phyloP scores from a whole-genome alignment of 2,329 filamentous ascomycete species.

The Mariannaea sp. region DNA sequence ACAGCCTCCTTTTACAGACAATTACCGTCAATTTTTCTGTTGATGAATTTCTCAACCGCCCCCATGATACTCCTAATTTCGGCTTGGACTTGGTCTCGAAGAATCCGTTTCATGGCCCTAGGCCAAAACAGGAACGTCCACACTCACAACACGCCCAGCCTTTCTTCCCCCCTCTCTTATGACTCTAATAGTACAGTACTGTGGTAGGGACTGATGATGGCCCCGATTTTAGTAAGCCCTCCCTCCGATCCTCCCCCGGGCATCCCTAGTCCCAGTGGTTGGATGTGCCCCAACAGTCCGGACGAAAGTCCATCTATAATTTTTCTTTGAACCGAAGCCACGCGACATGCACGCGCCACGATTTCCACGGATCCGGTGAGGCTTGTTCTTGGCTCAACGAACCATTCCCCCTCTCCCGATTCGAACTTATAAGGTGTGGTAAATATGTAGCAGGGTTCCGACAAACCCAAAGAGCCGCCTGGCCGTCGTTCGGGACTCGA shows the following conservation, averaged over 20 bases:
- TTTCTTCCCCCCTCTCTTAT: conserved; percentile 7
- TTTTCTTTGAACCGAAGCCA: conserved; percentile 34
- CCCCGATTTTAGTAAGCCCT: conserved; percentile 18
- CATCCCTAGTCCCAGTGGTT: conserved; percentile 29
- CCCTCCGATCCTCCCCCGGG: conserved; percentile 13
- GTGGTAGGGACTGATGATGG: too few relatives aligned
- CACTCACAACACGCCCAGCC: conserved; percentile 7
- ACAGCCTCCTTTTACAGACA: too few relatives aligned
- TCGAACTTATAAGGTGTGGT: neutral
- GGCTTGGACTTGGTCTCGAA: conserved; percentile 20
- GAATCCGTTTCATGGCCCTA: conserved; percentile 9
- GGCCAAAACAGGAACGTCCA: conserved; percentile 19
- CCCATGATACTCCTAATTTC: conserved; percentile 29
- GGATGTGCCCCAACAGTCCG: conserved; percentile 34
- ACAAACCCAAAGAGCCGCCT: conserved; percentile 12
- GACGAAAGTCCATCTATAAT: conserved; percentile 22
- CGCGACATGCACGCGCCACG: conserved; percentile 18
- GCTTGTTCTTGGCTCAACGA: neutral
- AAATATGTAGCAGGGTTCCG: neutral
- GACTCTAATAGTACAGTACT: too few relatives aligned
- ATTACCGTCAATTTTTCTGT: too few relatives aligned
- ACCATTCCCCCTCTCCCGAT: neutral
- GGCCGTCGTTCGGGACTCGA: conserved; percentile 34
- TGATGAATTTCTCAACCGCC: conserved; percentile 5
- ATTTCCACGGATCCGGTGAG: conserved; percentile 4